phyloP scores from a whole-genome alignment of 129 eudicot genomes.

The Daucus carota region DNA sequence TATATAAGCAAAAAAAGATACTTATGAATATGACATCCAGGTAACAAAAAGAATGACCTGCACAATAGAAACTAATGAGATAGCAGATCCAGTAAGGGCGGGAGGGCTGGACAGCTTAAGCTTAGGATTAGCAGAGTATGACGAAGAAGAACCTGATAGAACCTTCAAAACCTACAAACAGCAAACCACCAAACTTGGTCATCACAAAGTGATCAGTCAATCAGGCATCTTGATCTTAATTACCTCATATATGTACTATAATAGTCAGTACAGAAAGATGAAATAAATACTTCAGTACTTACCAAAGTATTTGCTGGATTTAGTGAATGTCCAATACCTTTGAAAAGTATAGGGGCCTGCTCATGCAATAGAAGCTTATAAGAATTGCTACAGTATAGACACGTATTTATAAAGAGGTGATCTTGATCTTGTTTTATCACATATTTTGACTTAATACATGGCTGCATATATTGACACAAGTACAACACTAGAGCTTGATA shows the following conservation, averaged over 20 bases:
- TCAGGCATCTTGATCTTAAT: background rate
- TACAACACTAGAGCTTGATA: background rate
- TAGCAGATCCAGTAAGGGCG: constrained; percentile 61
- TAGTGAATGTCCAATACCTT: constrained; percentile 22
- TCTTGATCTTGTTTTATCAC: background rate
- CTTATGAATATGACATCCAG: background rate
- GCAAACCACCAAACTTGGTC: background rate
- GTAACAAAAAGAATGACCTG: constrained; percentile 36
- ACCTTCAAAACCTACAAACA: constrained; percentile 63
- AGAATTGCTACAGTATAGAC: background rate
- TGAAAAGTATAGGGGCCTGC: constrained; percentile 29
- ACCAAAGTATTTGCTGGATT: constrained; percentile 31
- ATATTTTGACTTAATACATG: background rate
- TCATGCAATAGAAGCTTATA: constrained; percentile 7
- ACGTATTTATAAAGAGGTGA: background rate
- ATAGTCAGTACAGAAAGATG: constrained; percentile 18
- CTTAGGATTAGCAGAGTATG: constrained; percentile 82
- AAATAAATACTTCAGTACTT: background rate
- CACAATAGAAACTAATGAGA: constrained; percentile 83
- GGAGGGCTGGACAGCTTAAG: constrained; percentile 76
- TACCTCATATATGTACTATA: background rate
- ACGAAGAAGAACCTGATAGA: constrained; percentile 83
- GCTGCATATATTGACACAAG: background rate
- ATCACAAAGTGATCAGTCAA: background rate
- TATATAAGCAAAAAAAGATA: background rate